These are phyloP conservation scores for Hygrocybe punicea DNA, from an alignment of 768 basidiomycete species.

Conservation along the genomic window DNA sequence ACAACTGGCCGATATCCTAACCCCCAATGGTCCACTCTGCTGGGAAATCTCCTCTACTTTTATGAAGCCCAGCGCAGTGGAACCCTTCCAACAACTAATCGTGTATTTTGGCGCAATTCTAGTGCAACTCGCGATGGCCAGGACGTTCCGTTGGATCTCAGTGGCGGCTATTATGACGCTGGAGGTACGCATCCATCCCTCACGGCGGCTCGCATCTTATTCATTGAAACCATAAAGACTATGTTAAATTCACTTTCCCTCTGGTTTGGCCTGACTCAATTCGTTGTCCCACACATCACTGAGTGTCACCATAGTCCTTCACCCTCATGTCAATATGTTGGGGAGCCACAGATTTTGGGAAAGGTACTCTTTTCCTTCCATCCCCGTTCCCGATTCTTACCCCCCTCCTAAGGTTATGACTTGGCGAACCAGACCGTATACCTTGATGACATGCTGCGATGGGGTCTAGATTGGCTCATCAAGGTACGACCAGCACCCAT, in stretches of 20 bases:
- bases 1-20: constrained; percentile 54
- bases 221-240: constrained; percentile 48
- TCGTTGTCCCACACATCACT: neutral
- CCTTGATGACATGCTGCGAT: constrained; percentile 86
- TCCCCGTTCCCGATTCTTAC: neutral
- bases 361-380: constrained; percentile 44
- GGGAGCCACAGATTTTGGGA: constrained; percentile 82
- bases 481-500: constrained; percentile 48
- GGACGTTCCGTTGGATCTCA: constrained; percentile 70
- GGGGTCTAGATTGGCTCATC: constrained; percentile 90
- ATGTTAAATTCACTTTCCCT: constrained; percentile 84
- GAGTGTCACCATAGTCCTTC: constrained; percentile 51
- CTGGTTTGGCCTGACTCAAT: constrained; percentile 46
- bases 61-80: constrained; percentile 92
- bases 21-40: constrained; percentile 74
- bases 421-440: constrained; percentile 83
- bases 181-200: constrained; percentile 53
- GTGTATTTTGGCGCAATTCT: constrained; percentile 85
- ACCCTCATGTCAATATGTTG: constrained; percentile 84
- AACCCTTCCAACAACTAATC: constrained; percentile 55
- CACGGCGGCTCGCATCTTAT: neutral
- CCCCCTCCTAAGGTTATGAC: constrained; percentile 64
- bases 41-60: constrained; percentile 81
- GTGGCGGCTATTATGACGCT: constrained; percentile 88
- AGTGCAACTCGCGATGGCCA: constrained; percentile 74